A percentile compares a stretch with the other conserved stretches of the same genome.
phyloP scores from a whole-genome alignment of 2,329 filamentous ascomycete genomes.

The Fusarium denticulatum region DNA sequence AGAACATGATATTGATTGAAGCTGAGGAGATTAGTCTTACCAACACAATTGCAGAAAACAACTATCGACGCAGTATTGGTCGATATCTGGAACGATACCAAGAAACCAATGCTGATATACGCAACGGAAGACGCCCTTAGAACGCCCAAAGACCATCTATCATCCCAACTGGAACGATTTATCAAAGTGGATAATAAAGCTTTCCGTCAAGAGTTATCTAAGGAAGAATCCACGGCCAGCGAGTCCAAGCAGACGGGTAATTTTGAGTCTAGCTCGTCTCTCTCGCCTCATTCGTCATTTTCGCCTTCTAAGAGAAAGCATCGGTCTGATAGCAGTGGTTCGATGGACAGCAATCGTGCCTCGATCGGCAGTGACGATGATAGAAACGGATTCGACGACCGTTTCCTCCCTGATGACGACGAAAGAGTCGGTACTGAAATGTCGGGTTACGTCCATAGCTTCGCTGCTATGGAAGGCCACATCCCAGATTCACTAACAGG shows the following conservation, averaged over 20 bases:
- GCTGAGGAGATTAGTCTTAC: not conserved
- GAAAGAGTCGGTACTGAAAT: slow-evolving; percentile 42
- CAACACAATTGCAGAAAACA: slow-evolving; percentile 55
- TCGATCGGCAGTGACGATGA: slow-evolving; percentile 57
- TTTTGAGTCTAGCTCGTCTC: slow-evolving; percentile 47
- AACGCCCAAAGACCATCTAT: slow-evolving; percentile 47
- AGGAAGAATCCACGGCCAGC: slow-evolving; percentile 46
- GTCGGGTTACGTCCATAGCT: slow-evolving; percentile 28
- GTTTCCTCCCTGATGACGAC: slow-evolving; percentile 45
- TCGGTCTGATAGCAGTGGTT: slow-evolving; percentile 57
- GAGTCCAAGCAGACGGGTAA: slow-evolving; percentile 31
- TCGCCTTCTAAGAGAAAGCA: slow-evolving; percentile 59
- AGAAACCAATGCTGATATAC: slow-evolving; percentile 61
- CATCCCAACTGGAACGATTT: slow-evolving; percentile 56
- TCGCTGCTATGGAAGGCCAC: slow-evolving; percentile 22
- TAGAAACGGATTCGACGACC: slow-evolving; percentile 44
- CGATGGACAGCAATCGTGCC: slow-evolving; percentile 58
- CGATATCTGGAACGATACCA: slow-evolving; percentile 59
- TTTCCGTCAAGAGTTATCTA: slow-evolving; percentile 61
- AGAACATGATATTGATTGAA: not conserved
- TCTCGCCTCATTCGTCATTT: slow-evolving; percentile 49
- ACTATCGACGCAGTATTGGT: slow-evolving; percentile 56
- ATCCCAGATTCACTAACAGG: slow-evolving; percentile 12
- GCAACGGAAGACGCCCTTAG: slow-evolving; percentile 55
- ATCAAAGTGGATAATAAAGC: slow-evolving; percentile 61